phyloP scores from a whole-genome alignment of 257 asterid species.

The Lithospermum erythrorhizon region DNA sequence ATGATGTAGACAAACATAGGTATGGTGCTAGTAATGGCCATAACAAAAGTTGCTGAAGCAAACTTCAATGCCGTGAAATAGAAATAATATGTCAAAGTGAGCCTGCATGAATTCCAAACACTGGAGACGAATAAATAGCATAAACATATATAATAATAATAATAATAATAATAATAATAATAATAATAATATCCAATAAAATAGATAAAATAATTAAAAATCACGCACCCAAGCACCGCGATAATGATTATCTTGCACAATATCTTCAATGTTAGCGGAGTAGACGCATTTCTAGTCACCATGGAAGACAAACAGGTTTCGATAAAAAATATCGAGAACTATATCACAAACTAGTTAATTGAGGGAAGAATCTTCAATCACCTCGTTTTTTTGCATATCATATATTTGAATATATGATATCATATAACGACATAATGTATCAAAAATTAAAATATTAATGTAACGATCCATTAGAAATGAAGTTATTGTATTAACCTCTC shows the following conservation, averaged over 20 bases:
- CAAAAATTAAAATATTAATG: too few relatives aligned
- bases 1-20: slow-evolving; percentile 47
- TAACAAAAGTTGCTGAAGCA: slow-evolving; percentile 50
- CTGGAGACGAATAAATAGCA: not conserved
- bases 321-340: too few relatives aligned
- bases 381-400: too few relatives aligned
- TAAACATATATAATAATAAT: too few relatives aligned
- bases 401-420: too few relatives aligned
- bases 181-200: too few relatives aligned
- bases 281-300: slow-evolving; percentile 25
- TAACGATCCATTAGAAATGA: too few relatives aligned
- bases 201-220: not conserved
- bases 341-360: too few relatives aligned
- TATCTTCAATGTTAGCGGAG: slow-evolving; percentile 27
- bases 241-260: slow-evolving; percentile 33
- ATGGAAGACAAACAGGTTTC: too few relatives aligned
- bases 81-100: slow-evolving; percentile 34
- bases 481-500: slow-evolving; percentile 26
- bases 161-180: too few relatives aligned
- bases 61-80: slow-evolving; percentile 27
- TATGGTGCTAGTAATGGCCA: slow-evolving; percentile 35
- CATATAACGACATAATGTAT: too few relatives aligned
- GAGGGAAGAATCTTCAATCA: too few relatives aligned
- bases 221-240: slow-evolving; percentile 39
- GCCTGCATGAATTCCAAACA: slow-evolving; percentile 17